These are phyloP conservation scores for Russula brevipes DNA, from an alignment of 768 basidiomycete genomes.

Conservation along the genomic window DNA sequence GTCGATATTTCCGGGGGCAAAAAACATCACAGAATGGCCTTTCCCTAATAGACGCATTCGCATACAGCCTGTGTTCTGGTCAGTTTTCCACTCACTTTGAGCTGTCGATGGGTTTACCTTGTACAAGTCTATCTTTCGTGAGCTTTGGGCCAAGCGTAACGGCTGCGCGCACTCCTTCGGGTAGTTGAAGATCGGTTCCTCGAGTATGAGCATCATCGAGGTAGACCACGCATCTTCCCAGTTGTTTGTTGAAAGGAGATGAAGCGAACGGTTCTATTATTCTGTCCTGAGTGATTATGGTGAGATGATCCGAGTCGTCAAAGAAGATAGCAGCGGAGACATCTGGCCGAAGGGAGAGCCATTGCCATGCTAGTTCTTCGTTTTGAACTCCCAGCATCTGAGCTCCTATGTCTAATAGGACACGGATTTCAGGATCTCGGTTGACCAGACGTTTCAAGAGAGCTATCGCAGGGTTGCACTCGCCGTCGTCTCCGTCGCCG, in stretches of 20 bases:
- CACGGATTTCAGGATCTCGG: slow-evolving; percentile 38
- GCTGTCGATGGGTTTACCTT: slow-evolving; percentile 34
- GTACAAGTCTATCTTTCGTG: slow-evolving; percentile 48
- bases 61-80: slow-evolving; percentile 16
- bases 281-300: slow-evolving; percentile 37
- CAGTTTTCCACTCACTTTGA: neutral
- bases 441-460: slow-evolving; percentile 34
- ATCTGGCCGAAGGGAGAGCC: slow-evolving; percentile 34
- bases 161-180: slow-evolving; percentile 38
- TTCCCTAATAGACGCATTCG: slow-evolving; percentile 22
- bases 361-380: slow-evolving; percentile 35
- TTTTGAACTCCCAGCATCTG: slow-evolving; percentile 52
- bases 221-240: slow-evolving; percentile 42
- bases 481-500: slow-evolving; percentile 3
- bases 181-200: slow-evolving; percentile 51
- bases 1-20: slow-evolving; percentile 18
- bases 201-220: slow-evolving; percentile 51
- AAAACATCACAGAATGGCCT: slow-evolving; percentile 22
- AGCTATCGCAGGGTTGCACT: slow-evolving; percentile 23
- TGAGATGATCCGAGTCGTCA: slow-evolving; percentile 33
- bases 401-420: slow-evolving; percentile 52
- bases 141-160: slow-evolving; percentile 49
- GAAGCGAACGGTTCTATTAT: slow-evolving; percentile 34
- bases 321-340: slow-evolving; percentile 42
- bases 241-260: slow-evolving; percentile 36